A percentile compares a stretch with the other conserved stretches of the same genome.
Conservation (phyloP, 1,284 basidiomycete species). For the Papiliotrema flavescens region DNA sequence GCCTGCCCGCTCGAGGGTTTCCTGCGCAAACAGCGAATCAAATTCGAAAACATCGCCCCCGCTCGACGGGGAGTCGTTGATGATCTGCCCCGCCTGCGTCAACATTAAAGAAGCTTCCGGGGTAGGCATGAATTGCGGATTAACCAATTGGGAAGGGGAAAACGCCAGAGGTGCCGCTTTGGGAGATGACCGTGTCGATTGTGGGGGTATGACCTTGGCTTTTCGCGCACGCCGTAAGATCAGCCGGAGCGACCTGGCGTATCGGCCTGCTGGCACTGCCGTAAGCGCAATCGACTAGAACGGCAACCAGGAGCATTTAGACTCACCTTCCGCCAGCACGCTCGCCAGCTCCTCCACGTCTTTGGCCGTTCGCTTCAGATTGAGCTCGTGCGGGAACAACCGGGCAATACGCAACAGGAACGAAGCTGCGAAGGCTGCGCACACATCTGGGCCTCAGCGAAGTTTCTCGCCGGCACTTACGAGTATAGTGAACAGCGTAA, state of each 20-base stretch:
- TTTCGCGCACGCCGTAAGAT: slow-evolving; percentile 78
- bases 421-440: slow-evolving; percentile 85
- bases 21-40: slow-evolving; percentile 46
- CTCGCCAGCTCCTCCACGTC: slow-evolving; percentile 73
- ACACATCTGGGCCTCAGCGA: slow-evolving; percentile 66
- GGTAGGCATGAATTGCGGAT: slow-evolving; percentile 17
- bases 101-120: slow-evolving; percentile 20
- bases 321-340: slow-evolving; percentile 69
- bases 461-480: slow-evolving; percentile 47
- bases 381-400: slow-evolving; percentile 80
- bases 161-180: slow-evolving; percentile 9
- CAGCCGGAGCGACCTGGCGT: slow-evolving; percentile 77
- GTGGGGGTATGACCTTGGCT: slow-evolving; percentile 56
- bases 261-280: slow-evolving; percentile 80
- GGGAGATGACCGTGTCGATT: slow-evolving; percentile 43
- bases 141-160: slow-evolving; percentile 24
- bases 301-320: slow-evolving; percentile 2
- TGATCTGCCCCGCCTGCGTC: slow-evolving; percentile 27
- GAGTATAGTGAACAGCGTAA: slow-evolving; percentile 56
- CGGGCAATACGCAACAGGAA: slow-evolving; percentile 79
- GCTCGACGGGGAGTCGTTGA: slow-evolving; percentile 44
- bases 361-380: slow-evolving; percentile 67
- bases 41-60: slow-evolving; percentile 44
- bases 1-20: slow-evolving; percentile 45
- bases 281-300: background rate